phyloP scores from a whole-genome alignment of 2,329 filamentous ascomycete genomes.

The Paecilomyces formosus region DNA sequence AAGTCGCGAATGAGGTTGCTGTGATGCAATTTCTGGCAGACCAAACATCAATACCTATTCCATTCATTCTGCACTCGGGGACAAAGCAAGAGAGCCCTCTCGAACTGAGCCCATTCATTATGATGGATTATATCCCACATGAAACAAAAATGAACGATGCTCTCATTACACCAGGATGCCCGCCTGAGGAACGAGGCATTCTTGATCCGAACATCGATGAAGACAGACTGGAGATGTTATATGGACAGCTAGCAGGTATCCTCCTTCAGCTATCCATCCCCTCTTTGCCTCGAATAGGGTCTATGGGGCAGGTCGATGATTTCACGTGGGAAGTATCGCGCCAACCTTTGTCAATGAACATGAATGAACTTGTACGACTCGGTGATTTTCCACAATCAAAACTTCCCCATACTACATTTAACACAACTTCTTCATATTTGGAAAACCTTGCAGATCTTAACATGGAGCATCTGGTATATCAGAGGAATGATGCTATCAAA shows the following conservation, averaged over 20 bases:
- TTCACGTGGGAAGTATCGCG: slow-evolving; percentile 22
- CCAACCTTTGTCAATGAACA: slow-evolving; percentile 31
- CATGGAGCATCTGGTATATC: slow-evolving; percentile 26
- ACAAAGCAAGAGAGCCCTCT: slow-evolving; percentile 5
- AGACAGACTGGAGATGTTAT: slow-evolving; percentile 24
- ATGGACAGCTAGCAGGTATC: slow-evolving; percentile 29
- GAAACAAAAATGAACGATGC: slow-evolving; percentile 8
- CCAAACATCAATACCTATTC: slow-evolving; percentile 11
- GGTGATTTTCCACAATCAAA: background rate
- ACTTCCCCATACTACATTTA: slow-evolving; percentile 5
- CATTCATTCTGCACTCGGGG: slow-evolving; percentile 6
- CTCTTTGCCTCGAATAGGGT: slow-evolving; percentile 15
- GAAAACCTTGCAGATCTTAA: slow-evolving; percentile 31
- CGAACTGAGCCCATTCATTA: slow-evolving; percentile 18
- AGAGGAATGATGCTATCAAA: slow-evolving; percentile 26
- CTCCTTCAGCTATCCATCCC: slow-evolving; percentile 25
- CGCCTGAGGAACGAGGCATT: slow-evolving; percentile 15
- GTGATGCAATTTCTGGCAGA: slow-evolving; percentile 10
- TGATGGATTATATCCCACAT: slow-evolving; percentile 17
- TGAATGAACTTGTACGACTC: slow-evolving; percentile 20
- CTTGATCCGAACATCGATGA: slow-evolving; percentile 24
- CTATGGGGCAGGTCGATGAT: background rate
- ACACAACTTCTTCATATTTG: slow-evolving; percentile 26
- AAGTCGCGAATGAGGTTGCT: slow-evolving; percentile 21
- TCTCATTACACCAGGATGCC: slow-evolving; percentile 16